Percentiles rank a stretch among this genome's conserved stretches.
Evolutionary conservation across 2,329 filamentous ascomycete genomes (phyloP).

Genomic region (Exophiala xenobiotica): DNA sequence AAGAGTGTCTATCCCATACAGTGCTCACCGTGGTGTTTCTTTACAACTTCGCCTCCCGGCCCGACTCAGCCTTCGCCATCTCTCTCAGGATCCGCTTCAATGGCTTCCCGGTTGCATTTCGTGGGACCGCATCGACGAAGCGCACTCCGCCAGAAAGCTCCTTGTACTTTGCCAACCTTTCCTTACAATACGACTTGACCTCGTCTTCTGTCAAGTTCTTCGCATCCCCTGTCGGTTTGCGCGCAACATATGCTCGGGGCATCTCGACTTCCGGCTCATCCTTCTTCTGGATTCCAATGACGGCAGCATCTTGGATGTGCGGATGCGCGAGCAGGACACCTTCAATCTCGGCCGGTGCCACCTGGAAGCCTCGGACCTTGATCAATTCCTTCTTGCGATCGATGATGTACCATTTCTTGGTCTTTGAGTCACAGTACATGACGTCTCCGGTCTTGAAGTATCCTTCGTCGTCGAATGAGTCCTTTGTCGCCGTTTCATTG

Average conservation of each 20-base stretch:
- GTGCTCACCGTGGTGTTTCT: too few species aligned
- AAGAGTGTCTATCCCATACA: too few species aligned
- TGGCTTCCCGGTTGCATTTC: slow-evolving; percentile 52
- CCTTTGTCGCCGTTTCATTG: slow-evolving; percentile 35
- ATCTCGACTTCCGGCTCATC: slow-evolving; percentile 29
- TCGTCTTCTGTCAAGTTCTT: slow-evolving; percentile 41
- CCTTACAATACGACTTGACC: slow-evolving; percentile 43
- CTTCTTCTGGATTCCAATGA: slow-evolving; percentile 46
- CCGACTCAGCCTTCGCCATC: slow-evolving; percentile 10
- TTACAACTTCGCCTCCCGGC: slow-evolving; percentile 2
- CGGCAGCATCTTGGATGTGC: slow-evolving; percentile 46
- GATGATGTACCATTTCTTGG: slow-evolving; percentile 53
- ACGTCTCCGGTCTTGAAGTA: slow-evolving; percentile 61
- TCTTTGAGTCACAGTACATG: slow-evolving; percentile 65
- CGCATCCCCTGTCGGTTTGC: slow-evolving; percentile 38
- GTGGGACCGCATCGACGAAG: slow-evolving; percentile 51
- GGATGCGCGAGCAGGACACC: slow-evolving; percentile 45
- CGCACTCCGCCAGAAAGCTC: slow-evolving; percentile 53
- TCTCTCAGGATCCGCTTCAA: slow-evolving; percentile 28
- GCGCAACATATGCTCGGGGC: slow-evolving; percentile 47
- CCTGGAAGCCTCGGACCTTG: slow-evolving; percentile 42
- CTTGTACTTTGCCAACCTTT: slow-evolving; percentile 59
- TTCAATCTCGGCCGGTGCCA: slow-evolving; percentile 50
- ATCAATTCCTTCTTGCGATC: slow-evolving; percentile 54
- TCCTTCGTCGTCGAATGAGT: slow-evolving; percentile 45